Conservation (phyloP, 2,329 filamentous ascomycete genomes). For the Neonectria neomacrospora region DNA sequence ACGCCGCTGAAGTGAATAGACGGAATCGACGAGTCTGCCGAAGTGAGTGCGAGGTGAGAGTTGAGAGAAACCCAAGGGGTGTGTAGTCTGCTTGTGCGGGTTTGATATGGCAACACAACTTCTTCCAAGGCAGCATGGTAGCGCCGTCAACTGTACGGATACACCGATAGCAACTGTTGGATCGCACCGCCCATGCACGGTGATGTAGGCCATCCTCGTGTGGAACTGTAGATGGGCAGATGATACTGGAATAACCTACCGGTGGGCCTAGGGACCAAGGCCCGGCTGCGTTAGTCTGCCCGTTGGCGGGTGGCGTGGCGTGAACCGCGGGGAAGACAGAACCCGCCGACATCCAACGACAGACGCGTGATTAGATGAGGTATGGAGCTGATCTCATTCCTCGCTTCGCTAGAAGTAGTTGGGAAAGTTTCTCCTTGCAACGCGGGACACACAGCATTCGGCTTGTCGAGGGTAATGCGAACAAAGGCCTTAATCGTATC, state of each 20-base stretch:
- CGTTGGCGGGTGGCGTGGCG: constrained; percentile 18
- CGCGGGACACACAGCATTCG: constrained; percentile 15
- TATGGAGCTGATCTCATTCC: constrained; percentile 16
- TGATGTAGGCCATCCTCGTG: background rate
- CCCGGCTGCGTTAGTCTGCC: constrained; percentile 29
- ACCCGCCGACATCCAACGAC: constrained; percentile 4
- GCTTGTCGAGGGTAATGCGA: background rate
- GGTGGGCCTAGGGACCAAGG: background rate
- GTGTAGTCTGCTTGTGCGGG: background rate
- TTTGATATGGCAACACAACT: constrained; percentile 31
- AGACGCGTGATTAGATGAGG: constrained; percentile 28
- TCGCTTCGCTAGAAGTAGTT: constrained; percentile 14
- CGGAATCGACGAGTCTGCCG: background rate
- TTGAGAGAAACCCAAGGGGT: no score
- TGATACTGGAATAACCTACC: background rate
- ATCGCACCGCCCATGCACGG: background rate
- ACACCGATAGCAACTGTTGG: constrained; percentile 14
- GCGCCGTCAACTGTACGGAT: constrained; percentile 22
- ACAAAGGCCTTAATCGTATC: background rate
- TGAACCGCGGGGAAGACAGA: constrained; percentile 25
- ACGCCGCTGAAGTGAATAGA: background rate
- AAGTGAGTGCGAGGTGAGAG: background rate
- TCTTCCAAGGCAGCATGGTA: constrained; percentile 31
- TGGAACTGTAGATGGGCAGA: background rate
- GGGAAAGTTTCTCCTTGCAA: constrained; percentile 12